Evolutionary conservation across 2,329 filamentous ascomycete species (phyloP).

Genomic region (Paraphaeosphaeria minitans): DNA sequence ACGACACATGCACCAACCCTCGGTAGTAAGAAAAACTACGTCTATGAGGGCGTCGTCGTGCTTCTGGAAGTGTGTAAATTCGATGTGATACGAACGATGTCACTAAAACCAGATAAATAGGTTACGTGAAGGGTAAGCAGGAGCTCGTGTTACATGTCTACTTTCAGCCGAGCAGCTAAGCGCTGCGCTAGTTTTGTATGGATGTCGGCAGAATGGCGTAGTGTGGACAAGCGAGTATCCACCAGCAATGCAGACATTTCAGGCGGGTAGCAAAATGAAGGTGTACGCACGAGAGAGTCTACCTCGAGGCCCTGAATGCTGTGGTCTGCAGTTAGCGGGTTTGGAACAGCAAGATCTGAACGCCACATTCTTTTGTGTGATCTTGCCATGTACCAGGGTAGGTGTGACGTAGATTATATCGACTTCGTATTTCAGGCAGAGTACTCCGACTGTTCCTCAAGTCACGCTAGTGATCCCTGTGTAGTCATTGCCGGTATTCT

Average conservation of each 20-base stretch:
- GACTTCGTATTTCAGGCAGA: neutral
- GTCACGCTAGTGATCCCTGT: neutral
- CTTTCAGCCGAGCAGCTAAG: slow-evolving; percentile 8
- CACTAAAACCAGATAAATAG: neutral
- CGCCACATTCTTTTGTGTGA: neutral
- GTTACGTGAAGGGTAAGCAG: neutral
- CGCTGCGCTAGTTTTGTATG: slow-evolving; percentile 2
- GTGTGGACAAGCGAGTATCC: neutral
- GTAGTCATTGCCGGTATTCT: neutral
- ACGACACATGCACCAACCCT: no score
- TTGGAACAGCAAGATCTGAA: neutral
- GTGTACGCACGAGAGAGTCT: slow-evolving; percentile 6
- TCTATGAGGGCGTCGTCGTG: neutral
- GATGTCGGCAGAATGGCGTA: slow-evolving; percentile 8
- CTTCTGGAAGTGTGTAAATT: neutral
- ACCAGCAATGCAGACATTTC: neutral
- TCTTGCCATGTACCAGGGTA: neutral
- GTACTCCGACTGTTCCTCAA: neutral
- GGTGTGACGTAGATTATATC: neutral
- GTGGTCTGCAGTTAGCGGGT: neutral
- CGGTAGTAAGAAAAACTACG: no score
- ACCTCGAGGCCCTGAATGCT: neutral
- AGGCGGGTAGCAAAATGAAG: slow-evolving; percentile 1
- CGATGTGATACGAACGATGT: neutral
- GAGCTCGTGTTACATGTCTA: neutral